These are phyloP conservation scores for Salix exigua DNA, from an alignment of 345 rosid genomes.

Conservation along the genomic window DNA sequence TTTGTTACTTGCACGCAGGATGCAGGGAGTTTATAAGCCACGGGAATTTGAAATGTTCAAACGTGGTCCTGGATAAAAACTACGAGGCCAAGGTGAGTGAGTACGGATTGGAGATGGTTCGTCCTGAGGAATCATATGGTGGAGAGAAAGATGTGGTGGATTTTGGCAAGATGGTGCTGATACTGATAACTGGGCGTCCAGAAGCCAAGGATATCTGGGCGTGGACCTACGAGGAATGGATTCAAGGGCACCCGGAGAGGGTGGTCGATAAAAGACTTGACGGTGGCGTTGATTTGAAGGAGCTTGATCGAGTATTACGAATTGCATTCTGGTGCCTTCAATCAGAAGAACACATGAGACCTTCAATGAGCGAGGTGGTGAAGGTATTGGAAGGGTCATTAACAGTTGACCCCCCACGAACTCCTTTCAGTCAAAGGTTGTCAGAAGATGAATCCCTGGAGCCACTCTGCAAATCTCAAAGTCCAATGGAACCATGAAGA, in stretches of 20 bases:
- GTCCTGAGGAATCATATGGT: constrained; percentile 17
- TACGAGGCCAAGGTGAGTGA: constrained; percentile 62
- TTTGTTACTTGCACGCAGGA: constrained; percentile 64
- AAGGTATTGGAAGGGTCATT: constrained; percentile 74
- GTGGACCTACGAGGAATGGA: constrained; percentile 59
- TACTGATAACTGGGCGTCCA: constrained; percentile 43
- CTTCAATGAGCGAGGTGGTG: constrained; percentile 74
- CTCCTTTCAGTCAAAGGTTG: constrained; percentile 43
- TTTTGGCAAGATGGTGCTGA: constrained; percentile 56
- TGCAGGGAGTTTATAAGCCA: constrained; percentile 78
- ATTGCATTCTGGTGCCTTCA: constrained; percentile 82
- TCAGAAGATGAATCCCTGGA: constrained; percentile 33
- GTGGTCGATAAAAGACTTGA: constrained; percentile 47
- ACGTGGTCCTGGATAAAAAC: constrained; percentile 57
- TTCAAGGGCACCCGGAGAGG: constrained; percentile 40
- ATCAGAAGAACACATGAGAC: constrained; percentile 58
- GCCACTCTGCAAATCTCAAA: constrained; percentile 30
- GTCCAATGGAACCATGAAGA: background rate
- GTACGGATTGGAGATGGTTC: constrained; percentile 43
- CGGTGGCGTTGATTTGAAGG: constrained; percentile 36
- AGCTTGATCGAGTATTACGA: constrained; percentile 63
- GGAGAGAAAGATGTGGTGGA: constrained; percentile 61
- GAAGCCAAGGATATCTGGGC: constrained; percentile 34
- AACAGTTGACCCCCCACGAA: constrained; percentile 69
- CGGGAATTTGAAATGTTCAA: constrained; percentile 67